Conservation (phyloP, 768 basidiomycete species). For the Suillus hirtellus region DNA sequence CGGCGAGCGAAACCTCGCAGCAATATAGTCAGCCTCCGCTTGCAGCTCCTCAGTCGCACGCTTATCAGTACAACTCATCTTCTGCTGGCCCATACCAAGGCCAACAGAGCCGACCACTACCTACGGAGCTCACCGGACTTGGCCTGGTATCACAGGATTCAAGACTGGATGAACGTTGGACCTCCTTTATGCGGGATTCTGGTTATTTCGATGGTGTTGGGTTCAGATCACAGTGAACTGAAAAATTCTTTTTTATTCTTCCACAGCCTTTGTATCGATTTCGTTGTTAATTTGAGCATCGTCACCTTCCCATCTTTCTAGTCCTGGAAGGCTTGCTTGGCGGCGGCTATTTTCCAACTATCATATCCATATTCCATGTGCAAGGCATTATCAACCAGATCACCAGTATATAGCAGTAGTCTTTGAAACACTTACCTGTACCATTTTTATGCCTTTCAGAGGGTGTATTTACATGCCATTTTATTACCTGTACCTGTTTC, state of each 20-base stretch:
- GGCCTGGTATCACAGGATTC: slow-evolving; percentile 61
- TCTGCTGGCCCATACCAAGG: slow-evolving; percentile 7
- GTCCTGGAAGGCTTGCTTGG: not conserved
- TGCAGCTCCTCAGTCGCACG: slow-evolving; percentile 15
- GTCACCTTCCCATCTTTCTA: not conserved
- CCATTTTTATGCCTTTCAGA: not conserved
- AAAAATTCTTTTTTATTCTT: not conserved
- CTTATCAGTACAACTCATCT: slow-evolving; percentile 24
- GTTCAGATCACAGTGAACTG: slow-evolving; percentile 24
- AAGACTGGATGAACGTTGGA: slow-evolving; percentile 58
- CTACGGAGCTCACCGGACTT: slow-evolving; percentile 54
- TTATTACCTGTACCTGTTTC: too few relatives aligned
- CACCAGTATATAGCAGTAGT: slow-evolving; percentile 1
- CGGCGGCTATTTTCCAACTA: not conserved
- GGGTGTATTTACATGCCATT: not conserved
- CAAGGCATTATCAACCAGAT: not conserved
- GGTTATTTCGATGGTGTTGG: slow-evolving; percentile 43
- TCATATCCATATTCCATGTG: not conserved
- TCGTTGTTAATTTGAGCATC: not conserved
- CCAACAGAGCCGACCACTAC: slow-evolving; percentile 26
- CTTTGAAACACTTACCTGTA: not conserved
- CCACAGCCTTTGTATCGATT: not conserved
- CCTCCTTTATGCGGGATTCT: slow-evolving; percentile 60
- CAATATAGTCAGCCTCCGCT: slow-evolving; percentile 14
- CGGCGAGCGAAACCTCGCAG: slow-evolving; percentile 11